Base-by-base conservation (phyloP, 192 early-diverging fungal species). In the Coemansia sp. region DNA sequence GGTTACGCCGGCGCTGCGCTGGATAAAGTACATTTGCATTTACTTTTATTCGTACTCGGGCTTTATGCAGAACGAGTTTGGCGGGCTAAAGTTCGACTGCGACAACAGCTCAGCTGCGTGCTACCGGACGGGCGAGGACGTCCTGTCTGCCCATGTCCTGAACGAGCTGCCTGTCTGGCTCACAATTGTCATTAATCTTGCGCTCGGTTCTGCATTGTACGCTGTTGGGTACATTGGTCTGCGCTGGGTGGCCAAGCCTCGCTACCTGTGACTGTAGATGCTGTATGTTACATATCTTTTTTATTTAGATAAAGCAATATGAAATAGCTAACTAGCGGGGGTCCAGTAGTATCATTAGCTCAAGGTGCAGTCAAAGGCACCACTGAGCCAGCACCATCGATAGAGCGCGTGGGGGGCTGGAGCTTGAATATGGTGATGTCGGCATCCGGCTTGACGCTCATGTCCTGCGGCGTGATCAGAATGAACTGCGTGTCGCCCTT, bases 391-490 rank as follows among this genome's bases (percentile, higher is more conserved):
- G 48, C 46, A 13, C 15, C 18, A 23, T 51, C 39, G 13, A 43
- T 10, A 28, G 58, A 39, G 28, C 86, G 78, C 30, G 73, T 76
- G 28, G 87, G 87, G 28, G 83, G 85, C 30, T 72, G 59, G n/a
- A 88, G 71, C 58, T 69, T 58, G 57, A 85, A 66, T 21, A 87
- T 85, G n/a, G 69, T 79, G 18, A 87, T 64, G 30, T 72, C 72
- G 10, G 65, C 64, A 28, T 72, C 76, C 1, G 72, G 76, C 71
- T 66, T 75, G 45, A 92, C 85, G 66, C 75, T 88, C 68, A 94
- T 92, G 61, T 93, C 93, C 76, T 95, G 95, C 18, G 97, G 97
- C 1, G 95, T 95, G 62, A 99, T 99, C 39, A 99, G 81, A 40
- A 98, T 95, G 79, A 95, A 99, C 84, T 99, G 97, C 13, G 87